Evolutionary conservation across 2,329 filamentous ascomycete genomes (phyloP), one percentile per base, ranked within the genome.

Genomic region (Cytospora paraplurivora): DNA sequence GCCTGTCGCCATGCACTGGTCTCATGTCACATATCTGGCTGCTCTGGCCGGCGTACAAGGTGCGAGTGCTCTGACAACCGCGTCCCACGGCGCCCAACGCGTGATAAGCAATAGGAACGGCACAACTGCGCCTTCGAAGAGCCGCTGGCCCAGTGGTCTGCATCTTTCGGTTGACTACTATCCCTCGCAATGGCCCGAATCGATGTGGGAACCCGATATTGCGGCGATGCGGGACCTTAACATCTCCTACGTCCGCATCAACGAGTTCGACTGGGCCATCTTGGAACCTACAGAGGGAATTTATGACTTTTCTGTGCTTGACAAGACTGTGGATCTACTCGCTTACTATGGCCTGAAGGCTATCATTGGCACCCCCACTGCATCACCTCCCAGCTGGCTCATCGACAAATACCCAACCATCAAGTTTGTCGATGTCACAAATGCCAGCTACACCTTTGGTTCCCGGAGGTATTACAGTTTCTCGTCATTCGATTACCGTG

Each of bases 381-480:
- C 68, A 8, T 62, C 67, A 13, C 68, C 68, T 12, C 68, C 68
- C 5, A 62, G 62, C 41, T 70, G 68, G 68, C 47, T 69, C 7
- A 60, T 63, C 2, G 38, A 69, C 13, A 68, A 67, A 32, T 69
- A 70, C 56, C 58, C 50, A 8, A 66, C 67, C 35, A 47, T 66
- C 21, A 51, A 65, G 59, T 70, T 70, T 37, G 68, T 68, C n/a
- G 67, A 70, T 34, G 62, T 66, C n/a, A 69, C 68, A 17, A 69
- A 69, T 41, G 41, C 67, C n/a, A 70, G 66, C 1, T 60, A 69
- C 32, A 61, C 62, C 38, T 70, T 70, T 15, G 68, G 68, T 10
- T 70, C 68, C 2, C 63, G 68, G 10, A 64, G 68, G 17, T 68
- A 67, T 59, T 70, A 70, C 56, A 70, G 68, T 62, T 69, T 69